Evolutionary conservation across 257 asterid species (phyloP).

Genomic region (Solanum chmielewskii): DNA sequence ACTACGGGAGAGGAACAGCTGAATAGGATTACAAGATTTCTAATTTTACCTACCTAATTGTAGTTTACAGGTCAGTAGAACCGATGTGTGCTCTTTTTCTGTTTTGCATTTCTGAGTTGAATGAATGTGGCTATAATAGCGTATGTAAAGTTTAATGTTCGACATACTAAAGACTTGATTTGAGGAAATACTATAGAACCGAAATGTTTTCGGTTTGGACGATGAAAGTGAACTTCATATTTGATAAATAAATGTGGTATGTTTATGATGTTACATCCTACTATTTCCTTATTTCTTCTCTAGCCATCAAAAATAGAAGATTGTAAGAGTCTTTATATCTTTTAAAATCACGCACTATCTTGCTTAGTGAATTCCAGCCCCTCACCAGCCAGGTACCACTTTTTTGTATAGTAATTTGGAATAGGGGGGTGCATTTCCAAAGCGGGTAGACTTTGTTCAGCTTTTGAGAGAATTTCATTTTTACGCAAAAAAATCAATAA

Average conservation of each 20-base stretch:
- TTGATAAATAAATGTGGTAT: background rate
- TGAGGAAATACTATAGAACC: background rate
- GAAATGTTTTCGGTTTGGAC: background rate
- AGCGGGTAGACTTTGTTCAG: background rate
- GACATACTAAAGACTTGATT: background rate
- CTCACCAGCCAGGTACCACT: too few species aligned
- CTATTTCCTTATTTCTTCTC: background rate
- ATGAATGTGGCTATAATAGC: background rate
- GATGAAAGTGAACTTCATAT: background rate
- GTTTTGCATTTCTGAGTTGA: background rate
- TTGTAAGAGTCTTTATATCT: background rate
- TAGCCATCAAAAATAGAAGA: background rate
- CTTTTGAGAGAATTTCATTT: too few species aligned
- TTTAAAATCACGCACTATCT: background rate
- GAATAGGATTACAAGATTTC: background rate
- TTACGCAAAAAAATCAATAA: too few species aligned
- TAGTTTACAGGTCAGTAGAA: background rate
- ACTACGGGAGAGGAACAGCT: conserved; percentile 30
- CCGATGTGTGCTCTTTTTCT: background rate
- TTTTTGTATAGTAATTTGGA: background rate
- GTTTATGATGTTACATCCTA: background rate
- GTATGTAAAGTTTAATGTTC: background rate
- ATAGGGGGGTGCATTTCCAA: background rate
- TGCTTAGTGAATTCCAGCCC: background rate
- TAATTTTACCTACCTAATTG: conserved; percentile 1